Conservation (phyloP, 148 eudicot genomes). For the Chenopodium quinoa region DNA sequence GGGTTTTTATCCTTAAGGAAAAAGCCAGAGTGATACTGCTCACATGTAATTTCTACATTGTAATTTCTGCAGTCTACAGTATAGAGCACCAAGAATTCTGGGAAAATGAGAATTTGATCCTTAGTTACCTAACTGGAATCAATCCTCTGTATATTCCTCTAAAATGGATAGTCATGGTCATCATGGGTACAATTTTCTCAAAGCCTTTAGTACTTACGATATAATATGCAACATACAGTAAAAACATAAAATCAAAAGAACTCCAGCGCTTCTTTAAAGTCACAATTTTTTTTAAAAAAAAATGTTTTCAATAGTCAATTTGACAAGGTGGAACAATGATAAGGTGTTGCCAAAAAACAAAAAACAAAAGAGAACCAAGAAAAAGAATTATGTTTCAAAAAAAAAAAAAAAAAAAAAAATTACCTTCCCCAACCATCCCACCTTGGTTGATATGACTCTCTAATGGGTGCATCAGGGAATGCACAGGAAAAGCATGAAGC, state of each 20-base stretch:
- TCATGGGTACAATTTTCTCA: too few species aligned
- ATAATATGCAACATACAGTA: too few species aligned
- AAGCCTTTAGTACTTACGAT: too few species aligned
- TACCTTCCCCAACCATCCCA: constrained; percentile 99
- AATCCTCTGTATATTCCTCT: too few species aligned
- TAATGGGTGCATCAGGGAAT: constrained; percentile 78
- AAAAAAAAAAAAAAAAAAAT: background rate
- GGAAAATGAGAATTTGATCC: background rate
- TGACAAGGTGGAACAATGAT: background rate
- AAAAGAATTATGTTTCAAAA: too few species aligned
- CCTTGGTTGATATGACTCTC: constrained; percentile 88
- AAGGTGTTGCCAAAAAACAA: background rate
- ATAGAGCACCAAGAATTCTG: too few species aligned
- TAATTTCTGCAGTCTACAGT: background rate
- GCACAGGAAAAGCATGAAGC: constrained; percentile 72
- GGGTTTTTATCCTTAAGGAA: background rate
- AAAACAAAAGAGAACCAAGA: background rate
- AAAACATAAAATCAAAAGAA: too few species aligned
- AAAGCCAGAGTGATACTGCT: background rate
- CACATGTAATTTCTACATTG: background rate
- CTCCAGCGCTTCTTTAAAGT: background rate
- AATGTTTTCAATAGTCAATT: background rate
- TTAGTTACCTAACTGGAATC: too few species aligned
- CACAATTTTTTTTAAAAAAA: background rate
- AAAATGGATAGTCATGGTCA: too few species aligned